Evolutionary conservation across 768 basidiomycete species (phyloP).

Genomic region (Lanmaoa pseudosensibilis): DNA sequence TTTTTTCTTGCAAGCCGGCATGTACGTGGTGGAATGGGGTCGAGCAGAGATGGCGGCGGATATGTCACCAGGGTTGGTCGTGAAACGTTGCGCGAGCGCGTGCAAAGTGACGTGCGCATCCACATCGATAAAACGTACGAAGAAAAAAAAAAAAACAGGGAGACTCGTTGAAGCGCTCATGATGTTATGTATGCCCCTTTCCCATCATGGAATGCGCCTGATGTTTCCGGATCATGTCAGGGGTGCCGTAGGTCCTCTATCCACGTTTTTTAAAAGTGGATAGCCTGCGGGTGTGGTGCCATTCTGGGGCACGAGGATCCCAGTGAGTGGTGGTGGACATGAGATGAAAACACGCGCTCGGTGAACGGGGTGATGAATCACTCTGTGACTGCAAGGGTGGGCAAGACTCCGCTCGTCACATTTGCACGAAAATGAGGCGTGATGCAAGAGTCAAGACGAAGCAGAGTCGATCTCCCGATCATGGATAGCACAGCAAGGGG

Average conservation of each 20-base stretch:
- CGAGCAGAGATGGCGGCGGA: background rate
- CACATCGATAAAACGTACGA: background rate
- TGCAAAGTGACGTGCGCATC: background rate
- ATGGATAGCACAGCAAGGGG: background rate
- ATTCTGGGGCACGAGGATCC: background rate
- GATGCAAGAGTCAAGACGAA: background rate
- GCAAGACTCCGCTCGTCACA: background rate
- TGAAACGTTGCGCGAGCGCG: too few relatives aligned
- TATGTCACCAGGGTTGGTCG: background rate
- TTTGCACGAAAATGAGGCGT: background rate
- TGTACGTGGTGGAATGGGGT: background rate
- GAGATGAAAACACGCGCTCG: background rate
- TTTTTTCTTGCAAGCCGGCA: background rate
- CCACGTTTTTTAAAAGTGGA: constrained; percentile 1
- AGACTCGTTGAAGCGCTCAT: background rate
- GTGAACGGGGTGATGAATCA: background rate
- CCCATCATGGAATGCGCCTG: too few relatives aligned
- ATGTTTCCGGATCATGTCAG: background rate
- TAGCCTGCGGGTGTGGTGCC: too few relatives aligned
- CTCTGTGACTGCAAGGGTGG: background rate
- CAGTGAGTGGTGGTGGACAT: background rate
- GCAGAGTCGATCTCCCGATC: background rate
- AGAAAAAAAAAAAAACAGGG: background rate
- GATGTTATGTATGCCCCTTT: too few relatives aligned
- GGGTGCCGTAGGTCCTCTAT: background rate